Conservation (phyloP, 441 rosid species). For the Syzygium syzygioides region DNA sequence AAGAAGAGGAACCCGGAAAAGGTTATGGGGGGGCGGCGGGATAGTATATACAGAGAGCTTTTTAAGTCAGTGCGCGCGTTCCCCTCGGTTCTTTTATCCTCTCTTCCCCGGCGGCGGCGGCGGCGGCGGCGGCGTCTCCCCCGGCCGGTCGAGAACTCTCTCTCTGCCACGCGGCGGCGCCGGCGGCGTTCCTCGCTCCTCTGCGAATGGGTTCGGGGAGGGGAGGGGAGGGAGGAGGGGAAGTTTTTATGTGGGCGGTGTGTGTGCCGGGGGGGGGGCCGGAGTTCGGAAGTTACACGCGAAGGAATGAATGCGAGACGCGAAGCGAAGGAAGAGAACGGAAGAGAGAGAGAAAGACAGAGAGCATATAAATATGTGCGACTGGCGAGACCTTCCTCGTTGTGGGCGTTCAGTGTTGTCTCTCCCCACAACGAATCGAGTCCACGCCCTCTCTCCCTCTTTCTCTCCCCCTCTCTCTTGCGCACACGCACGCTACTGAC, state of each 20-base stretch:
- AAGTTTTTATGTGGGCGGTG: background rate
- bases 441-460: background rate
- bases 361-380: background rate
- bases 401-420: background rate
- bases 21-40: fast-evolving
- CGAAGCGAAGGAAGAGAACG: background rate
- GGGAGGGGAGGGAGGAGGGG: background rate
- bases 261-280: background rate
- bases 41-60: background rate
- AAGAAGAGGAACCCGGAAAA: background rate
- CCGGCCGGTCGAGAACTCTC: background rate
- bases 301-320: background rate
- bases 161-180: background rate
- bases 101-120: background rate
- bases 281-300: conserved; percentile 29
- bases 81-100: background rate
- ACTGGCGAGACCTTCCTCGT: background rate
- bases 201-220: background rate
- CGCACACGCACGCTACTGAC: background rate
- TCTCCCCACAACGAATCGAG: background rate
- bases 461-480: background rate
- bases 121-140: background rate
- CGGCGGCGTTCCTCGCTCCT: background rate
- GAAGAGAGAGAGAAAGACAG: background rate
- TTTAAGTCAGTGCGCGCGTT: background rate